Percentiles rank a stretch among this genome's conserved stretches.
phyloP scores from a whole-genome alignment of 495 filamentous ascomycete species.

The Pseudoneurospora amorphoporcata region DNA sequence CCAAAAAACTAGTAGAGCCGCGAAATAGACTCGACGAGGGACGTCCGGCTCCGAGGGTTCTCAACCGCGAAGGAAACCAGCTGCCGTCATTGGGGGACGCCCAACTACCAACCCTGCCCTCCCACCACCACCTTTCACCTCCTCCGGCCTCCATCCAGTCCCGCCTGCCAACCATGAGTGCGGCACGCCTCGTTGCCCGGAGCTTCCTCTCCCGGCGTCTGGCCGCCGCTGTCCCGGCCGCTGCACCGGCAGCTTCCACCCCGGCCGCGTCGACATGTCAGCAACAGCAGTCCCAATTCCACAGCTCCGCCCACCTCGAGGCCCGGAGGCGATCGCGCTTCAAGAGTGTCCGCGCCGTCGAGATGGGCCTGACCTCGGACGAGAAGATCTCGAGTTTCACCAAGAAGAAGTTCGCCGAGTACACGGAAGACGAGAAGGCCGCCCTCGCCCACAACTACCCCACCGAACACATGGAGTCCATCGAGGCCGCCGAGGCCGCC shows the following conservation, averaged over 20 bases:
- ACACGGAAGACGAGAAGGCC: slow-evolving; percentile 58
- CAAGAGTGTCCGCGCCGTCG: slow-evolving; percentile 31
- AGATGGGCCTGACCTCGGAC: slow-evolving; percentile 31
- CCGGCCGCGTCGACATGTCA: slow-evolving; percentile 7
- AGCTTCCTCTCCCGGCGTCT: slow-evolving; percentile 23
- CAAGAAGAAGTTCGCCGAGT: slow-evolving; percentile 44
- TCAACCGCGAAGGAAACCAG: not conserved
- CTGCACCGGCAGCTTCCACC: slow-evolving; percentile 4
- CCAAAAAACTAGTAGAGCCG: not conserved
- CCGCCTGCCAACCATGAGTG: slow-evolving; percentile 19
- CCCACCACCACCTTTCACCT: not conserved
- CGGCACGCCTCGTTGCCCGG: slow-evolving; percentile 23
- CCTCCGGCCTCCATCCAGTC: not conserved
- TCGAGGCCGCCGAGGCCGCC: slow-evolving; percentile 75
- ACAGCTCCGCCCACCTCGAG: slow-evolving; percentile 32
- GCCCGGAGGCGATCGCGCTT: slow-evolving; percentile 32
- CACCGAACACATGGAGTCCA: slow-evolving; percentile 67
- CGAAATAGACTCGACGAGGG: not conserved
- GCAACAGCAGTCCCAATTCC: slow-evolving; percentile 22
- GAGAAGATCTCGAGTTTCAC: slow-evolving; percentile 34
- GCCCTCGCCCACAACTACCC: slow-evolving; percentile 59
- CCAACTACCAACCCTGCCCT: not conserved
- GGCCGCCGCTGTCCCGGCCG: slow-evolving; percentile 5
- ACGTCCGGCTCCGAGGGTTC: not conserved
- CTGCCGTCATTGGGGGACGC: not conserved